phyloP scores from a whole-genome alignment of 768 basidiomycete species.

The Xerocomus spinulosus region DNA sequence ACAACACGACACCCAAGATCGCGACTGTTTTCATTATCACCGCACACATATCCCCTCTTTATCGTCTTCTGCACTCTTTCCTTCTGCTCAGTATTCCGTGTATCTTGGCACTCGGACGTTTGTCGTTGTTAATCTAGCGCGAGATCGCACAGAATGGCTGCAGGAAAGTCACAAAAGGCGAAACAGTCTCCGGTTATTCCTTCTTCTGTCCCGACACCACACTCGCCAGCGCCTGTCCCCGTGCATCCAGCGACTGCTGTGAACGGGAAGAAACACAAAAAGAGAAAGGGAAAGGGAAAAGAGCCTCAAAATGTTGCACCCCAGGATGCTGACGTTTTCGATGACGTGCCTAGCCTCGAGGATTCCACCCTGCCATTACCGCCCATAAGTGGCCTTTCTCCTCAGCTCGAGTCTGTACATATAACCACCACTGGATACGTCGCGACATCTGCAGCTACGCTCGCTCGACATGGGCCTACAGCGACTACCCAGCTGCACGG shows the following conservation, averaged over 20 bases:
- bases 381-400: constrained; percentile 36
- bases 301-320: constrained; percentile 13
- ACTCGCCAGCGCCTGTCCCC: constrained; percentile 5
- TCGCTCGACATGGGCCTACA: constrained; percentile 29
- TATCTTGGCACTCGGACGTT: neutral
- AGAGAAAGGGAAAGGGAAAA: constrained; percentile 42
- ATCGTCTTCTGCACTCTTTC: constrained; percentile 1
- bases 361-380: constrained; percentile 16
- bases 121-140: constrained; percentile 15
- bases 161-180: constrained; percentile 27
- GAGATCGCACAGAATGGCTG: constrained; percentile 24
- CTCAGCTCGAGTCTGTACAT: constrained; percentile 45
- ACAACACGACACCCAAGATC: constrained; percentile 16
- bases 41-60: neutral
- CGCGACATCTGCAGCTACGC: constrained; percentile 32
- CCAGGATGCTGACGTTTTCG: constrained; percentile 16
- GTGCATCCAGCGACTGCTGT: constrained; percentile 7
- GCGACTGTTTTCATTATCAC: neutral
- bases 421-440: constrained; percentile 44
- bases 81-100: constrained; percentile 1
- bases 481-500: constrained; percentile 44
- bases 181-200: constrained; percentile 15
- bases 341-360: constrained; percentile 26
- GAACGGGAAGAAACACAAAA: constrained; percentile 41
- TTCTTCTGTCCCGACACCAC: constrained; percentile 5